Evolutionary conservation across 768 basidiomycete genomes (phyloP).

Genomic region (Trametes coccinea): DNA sequence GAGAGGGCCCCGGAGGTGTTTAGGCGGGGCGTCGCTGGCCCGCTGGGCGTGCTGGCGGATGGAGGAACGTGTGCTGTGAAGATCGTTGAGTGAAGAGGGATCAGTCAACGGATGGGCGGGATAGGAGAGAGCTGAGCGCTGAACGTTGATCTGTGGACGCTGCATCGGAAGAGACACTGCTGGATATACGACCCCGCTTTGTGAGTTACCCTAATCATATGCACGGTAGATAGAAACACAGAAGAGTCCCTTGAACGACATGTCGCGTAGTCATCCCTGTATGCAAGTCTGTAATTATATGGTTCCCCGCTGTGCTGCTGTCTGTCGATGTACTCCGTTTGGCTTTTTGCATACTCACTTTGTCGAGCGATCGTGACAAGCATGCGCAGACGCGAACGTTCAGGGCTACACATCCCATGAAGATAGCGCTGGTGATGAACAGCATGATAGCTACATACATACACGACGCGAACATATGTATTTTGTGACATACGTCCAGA

Average conservation of each 20-base stretch:
- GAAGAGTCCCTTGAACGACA: background rate
- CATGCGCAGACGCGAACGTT: too few species aligned
- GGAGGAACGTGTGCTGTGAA: slow-evolving; percentile 37
- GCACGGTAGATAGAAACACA: background rate
- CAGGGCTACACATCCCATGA: too few species aligned
- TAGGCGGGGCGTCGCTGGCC: slow-evolving; percentile 26
- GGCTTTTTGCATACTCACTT: too few species aligned
- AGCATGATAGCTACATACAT: background rate
- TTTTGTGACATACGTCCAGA: background rate
- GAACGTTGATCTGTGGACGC: background rate
- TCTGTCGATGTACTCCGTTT: too few species aligned
- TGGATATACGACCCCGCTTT: slow-evolving; percentile 1
- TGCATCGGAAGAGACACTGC: slow-evolving; percentile 9
- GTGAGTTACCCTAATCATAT: slow-evolving; percentile 7
- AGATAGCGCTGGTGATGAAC: background rate
- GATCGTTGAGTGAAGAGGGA: slow-evolving; percentile 24
- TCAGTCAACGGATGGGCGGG: too few species aligned
- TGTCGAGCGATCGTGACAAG: too few species aligned
- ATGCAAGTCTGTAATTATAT: background rate
- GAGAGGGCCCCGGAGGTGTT: slow-evolving; percentile 58
- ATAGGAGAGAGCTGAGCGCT: background rate
- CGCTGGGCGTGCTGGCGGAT: slow-evolving; percentile 31
- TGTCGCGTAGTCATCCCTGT: background rate
- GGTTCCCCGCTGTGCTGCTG: too few species aligned
- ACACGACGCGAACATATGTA: background rate